A percentile compares a stretch with the other conserved stretches of the same genome.
phyloP scores from a whole-genome alignment of 441 rosid genomes.

The Manihot esculenta region DNA sequence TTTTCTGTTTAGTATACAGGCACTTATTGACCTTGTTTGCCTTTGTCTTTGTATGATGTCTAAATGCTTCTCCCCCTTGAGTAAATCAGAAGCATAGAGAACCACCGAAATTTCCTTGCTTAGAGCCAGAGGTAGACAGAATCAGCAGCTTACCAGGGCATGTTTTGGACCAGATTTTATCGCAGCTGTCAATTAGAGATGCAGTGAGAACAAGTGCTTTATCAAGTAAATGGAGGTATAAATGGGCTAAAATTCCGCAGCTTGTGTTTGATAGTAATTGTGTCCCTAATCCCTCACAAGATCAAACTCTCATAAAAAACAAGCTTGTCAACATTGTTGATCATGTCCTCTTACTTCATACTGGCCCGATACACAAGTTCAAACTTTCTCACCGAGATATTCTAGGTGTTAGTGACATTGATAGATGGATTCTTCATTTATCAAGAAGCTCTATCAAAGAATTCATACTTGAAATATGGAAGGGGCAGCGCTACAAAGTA shows the following conservation, averaged over 20 bases:
- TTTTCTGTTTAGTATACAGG: background rate
- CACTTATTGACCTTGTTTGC: background rate
- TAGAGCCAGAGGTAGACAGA: slow-evolving; percentile 46
- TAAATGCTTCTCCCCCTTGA: slow-evolving; percentile 16
- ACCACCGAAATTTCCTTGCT: slow-evolving; percentile 45
- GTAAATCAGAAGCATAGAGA: slow-evolving; percentile 55
- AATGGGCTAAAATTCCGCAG: slow-evolving; percentile 57
- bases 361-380: slow-evolving; percentile 57
- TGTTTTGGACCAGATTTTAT: slow-evolving; percentile 54
- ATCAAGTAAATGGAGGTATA: slow-evolving; percentile 63
- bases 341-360: slow-evolving; percentile 66
- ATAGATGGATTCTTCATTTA: slow-evolving; percentile 64
- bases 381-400: slow-evolving; percentile 74
- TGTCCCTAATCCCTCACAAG: slow-evolving; percentile 44
- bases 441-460: slow-evolving; percentile 58
- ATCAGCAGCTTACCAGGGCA: slow-evolving; percentile 62
- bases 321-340: slow-evolving; percentile 58
- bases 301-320: slow-evolving; percentile 45
- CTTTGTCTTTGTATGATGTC: slow-evolving; percentile 10
- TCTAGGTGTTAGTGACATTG: slow-evolving; percentile 61
- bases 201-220: slow-evolving; percentile 64
- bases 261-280: slow-evolving; percentile 61
- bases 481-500: slow-evolving; percentile 62
- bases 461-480: slow-evolving; percentile 73
- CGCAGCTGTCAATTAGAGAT: slow-evolving; percentile 57